Evolutionary conservation across 2,329 filamentous ascomycete species (phyloP), one percentile per base, ranked within the genome.

Genomic region (Verticillium isaacii): DNA sequence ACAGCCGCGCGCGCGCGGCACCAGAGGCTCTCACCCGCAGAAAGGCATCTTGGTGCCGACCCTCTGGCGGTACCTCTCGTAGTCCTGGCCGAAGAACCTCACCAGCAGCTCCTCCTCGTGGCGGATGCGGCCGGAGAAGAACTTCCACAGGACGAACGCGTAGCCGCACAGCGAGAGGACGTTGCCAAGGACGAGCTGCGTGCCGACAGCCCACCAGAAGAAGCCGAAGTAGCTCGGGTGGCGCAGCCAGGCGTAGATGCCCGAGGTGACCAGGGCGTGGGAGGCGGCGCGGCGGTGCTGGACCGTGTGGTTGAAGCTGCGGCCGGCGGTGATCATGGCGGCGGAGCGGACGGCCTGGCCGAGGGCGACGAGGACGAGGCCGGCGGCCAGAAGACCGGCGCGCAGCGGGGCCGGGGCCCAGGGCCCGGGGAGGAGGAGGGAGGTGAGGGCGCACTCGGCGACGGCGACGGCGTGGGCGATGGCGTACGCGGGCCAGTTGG

Each of bases 181-280:
- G 75, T 99, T 99, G 19, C 94, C 94, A 66, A 97, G 81, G 60
- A 96, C 86, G 54, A 98, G 72, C 80, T 99, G 95, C 14, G 93
- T 97, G 5, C 95, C 95, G n/a, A 98, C 71, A 0, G 91, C 92
- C 94, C 94, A 99, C 88, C 93, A 98, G 76, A 97, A 99, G 79
- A 97, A 99, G 3, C 94, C 95, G 78, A 98, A 97, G 77, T 99
- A 99, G 63, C 90, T 90, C 14, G 95, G 95, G 75, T 99, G 95
- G 29, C 95, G 82, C 59, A 96, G 78, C 55, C 84, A 74, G 8
- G 80, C 78, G 74, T 98, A 99, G 37, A 98, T 78, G 0, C 95
- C 95, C 32, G 80, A 80, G 0, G 90, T 96, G 2, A 99, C 91
- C n/a, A 99, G 83, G 56, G 81, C 81, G 74, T 99, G 95, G 1